phyloP scores from a whole-genome alignment of 768 basidiomycete species.

The Calocybe gangraenosa region DNA sequence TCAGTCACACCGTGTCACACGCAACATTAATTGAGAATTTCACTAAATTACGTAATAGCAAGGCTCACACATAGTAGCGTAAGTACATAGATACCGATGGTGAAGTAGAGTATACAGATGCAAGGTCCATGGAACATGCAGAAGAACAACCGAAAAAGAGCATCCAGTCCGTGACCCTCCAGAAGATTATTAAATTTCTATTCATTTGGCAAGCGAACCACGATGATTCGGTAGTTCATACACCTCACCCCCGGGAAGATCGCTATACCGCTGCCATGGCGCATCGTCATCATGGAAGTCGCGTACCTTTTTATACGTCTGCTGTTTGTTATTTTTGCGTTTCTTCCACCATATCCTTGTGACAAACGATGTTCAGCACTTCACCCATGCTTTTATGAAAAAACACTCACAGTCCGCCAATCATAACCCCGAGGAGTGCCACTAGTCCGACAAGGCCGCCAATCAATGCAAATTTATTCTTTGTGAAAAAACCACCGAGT shows the following conservation, averaged over 20 bases:
- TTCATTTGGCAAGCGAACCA: slow-evolving; percentile 3
- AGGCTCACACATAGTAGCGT: no score
- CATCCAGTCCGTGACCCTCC: no score
- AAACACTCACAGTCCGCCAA: slow-evolving; percentile 37
- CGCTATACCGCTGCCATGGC: slow-evolving; percentile 13
- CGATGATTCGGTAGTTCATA: slow-evolving; percentile 14
- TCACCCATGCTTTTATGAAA: not conserved
- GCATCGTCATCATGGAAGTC: slow-evolving; percentile 16
- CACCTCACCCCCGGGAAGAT: slow-evolving; percentile 4
- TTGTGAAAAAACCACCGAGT: slow-evolving; percentile 37
- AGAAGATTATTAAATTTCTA: no score
- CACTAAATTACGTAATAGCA: no score
- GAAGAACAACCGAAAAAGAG: not conserved
- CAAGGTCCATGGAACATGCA: no score
- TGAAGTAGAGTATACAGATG: no score
- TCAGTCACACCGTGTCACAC: slow-evolving; percentile 11
- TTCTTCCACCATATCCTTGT: slow-evolving; percentile 22
- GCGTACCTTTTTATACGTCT: slow-evolving; percentile 13
- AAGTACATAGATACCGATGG: not conserved
- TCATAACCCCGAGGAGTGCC: slow-evolving; percentile 32
- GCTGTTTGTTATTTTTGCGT: slow-evolving; percentile 11
- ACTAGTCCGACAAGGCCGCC: slow-evolving; percentile 42
- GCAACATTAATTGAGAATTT: no score
- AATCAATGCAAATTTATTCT: slow-evolving; percentile 43
- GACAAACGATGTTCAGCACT: no score